Conservation (phyloP, 495 filamentous ascomycete genomes). For the Staphylotrichum longicolle region DNA sequence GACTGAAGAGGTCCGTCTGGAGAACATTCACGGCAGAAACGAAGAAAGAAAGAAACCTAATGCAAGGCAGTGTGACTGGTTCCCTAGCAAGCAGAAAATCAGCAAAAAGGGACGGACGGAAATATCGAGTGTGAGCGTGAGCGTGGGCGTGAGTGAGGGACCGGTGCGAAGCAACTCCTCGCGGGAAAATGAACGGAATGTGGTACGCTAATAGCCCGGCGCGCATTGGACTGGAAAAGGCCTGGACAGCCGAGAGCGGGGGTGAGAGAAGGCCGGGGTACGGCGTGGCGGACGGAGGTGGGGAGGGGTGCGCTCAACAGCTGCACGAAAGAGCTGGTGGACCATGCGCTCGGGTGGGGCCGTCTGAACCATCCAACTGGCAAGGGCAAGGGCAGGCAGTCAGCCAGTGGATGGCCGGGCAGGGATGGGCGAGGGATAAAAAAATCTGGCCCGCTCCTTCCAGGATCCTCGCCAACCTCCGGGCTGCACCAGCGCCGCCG, state of each 20-base stretch:
- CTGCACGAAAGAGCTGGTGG: slow-evolving; percentile 36
- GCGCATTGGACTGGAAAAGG: slow-evolving; percentile 33
- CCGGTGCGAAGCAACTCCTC: slow-evolving; percentile 24
- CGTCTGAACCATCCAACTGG: slow-evolving; percentile 8
- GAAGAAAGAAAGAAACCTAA: neutral
- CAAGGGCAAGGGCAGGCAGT: slow-evolving; percentile 11
- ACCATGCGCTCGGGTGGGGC: slow-evolving; percentile 39
- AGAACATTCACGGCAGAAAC: neutral
- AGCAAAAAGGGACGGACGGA: slow-evolving; percentile 8
- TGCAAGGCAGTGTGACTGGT: neutral
- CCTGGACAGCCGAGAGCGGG: slow-evolving; percentile 27
- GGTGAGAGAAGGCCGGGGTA: slow-evolving; percentile 15
- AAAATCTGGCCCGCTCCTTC: slow-evolving; percentile 17
- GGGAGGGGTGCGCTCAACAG: slow-evolving; percentile 33
- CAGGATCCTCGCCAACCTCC: neutral
- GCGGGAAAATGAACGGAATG: slow-evolving; percentile 35
- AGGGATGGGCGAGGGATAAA: slow-evolving; percentile 14
- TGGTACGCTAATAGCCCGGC: slow-evolving; percentile 22
- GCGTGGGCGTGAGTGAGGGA: slow-evolving; percentile 5
- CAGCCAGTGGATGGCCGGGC: too few relatives aligned
- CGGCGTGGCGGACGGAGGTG: slow-evolving; percentile 17
- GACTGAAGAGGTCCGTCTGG: neutral
- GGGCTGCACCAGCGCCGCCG: neutral
- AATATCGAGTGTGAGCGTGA: slow-evolving; percentile 7
- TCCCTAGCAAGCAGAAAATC: slow-evolving; percentile 6